Base-by-base conservation (phyloP, 768 basidiomycete genomes). In the Crucibulum laeve region DNA sequence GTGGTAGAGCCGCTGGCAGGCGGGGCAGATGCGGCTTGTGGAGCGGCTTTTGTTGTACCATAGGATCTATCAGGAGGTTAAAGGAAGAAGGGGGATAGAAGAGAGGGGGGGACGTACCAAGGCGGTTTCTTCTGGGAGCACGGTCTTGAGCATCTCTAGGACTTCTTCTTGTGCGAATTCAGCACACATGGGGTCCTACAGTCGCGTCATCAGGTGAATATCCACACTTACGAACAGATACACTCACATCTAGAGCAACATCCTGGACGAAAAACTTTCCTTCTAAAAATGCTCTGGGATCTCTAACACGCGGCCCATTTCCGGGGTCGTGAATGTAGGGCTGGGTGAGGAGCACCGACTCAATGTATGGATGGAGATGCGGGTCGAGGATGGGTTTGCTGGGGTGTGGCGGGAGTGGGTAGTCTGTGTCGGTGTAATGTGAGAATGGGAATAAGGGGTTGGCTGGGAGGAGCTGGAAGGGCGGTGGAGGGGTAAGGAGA, bases 31-130 rank as follows among this genome's bases (percentile, higher is more conserved):
- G 21, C 89, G 79, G 42, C 80, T 76, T 7, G 69, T 74, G 4
- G 72, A 60, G 2, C 89, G 76, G 55, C 84, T 88, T 63, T 88
- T 88, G 68, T 91, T 91, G 55, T 91, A 90, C 87, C 87, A 91
- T 10, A 90, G 52, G 7, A 86, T 80, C 87, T 87, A 48, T 17
- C 34, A 25, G 5, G 38, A 2, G 15, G 40, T 5, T 42, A 25
- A 21, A 24, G 25, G 5, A 40, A 33, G n/a, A 14, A 15, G 8
- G 35, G 28, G 26, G 43, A 5, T 10, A 21, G 34, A n/a, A 41
- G 19, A 37, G 17, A 11, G 5, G 7, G 38, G 39, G 15, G 25
- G 19, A 65, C 81, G 37, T 51, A 89, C 88, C 49, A 84, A 54
- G 0, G 89, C 86, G 3, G 69, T 74, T 48, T 91, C 88, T 48